Evolutionary conservation across 164 flowering plant species (phyloP), one percentile per base, ranked within the genome.

Genomic region (Magnolia sinica): DNA sequence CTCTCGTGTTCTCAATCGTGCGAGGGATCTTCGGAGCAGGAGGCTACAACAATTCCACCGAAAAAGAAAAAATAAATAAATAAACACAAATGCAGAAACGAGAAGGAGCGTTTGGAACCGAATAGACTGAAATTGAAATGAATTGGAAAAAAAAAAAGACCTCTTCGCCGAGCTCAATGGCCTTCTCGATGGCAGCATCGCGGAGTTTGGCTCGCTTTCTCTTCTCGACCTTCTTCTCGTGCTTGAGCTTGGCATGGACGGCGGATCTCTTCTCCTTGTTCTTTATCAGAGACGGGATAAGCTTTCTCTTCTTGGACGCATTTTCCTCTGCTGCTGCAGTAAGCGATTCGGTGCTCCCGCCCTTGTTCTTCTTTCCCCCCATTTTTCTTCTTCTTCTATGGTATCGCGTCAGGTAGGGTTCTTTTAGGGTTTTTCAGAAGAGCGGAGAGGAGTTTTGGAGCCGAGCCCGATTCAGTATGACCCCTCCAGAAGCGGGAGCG

Each of bases 101-200:
- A 55, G 45, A 73, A 73, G 3, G 20, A 10, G 2, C 2, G 61
- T 1, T 16, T n/a, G n/a, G 64, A 20, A 29, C 16, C 19, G 10
- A 27, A 65, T 24, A 55, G 31, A 50, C 10, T 9, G 64, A 18
- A 63, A 61, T n/a, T n/a, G 1, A n/a, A 61, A 29, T n/a, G n/a
- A n/a, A n/a, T n/a, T n/a, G n/a, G n/a, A 7, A 16, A 31, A 24
- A 18, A n/a, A 63, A 29, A 7, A 16, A 31, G 0, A 91, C 95
- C 92, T 91, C 96, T 82, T 93, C 95, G 3, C 98, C 98, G 49
- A 95, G 97, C 83, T 95, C 97, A 16, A 95, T 82, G 71, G 98
- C 98, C n/a, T 82, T 84, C 78, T 90, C 90, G 80, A 87, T 92
- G 2, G 90, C 91, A 2, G 89, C 92, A 10, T 90, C 95, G 7